Conservation (phyloP, 352 stramenopile species). For the Saprolegnia parasitica region DNA sequence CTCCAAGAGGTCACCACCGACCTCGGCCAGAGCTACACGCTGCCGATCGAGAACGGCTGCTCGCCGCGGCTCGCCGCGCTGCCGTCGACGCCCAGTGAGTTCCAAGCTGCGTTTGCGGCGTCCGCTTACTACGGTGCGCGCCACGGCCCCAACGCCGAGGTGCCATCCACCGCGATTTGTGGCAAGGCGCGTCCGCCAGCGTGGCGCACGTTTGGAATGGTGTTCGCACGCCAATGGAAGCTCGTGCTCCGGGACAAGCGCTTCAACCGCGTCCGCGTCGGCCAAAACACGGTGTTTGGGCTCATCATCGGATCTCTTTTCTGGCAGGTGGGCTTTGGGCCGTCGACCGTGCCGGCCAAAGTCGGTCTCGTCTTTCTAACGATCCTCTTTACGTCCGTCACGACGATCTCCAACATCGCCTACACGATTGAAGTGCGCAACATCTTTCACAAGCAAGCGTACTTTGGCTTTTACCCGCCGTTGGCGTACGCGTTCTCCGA, state of each 20-base stretch:
- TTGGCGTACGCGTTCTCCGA: slow-evolving; percentile 14
- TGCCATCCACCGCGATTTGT: neutral
- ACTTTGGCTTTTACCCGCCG: slow-evolving; percentile 21
- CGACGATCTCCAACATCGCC: slow-evolving; percentile 26
- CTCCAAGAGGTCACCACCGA: slow-evolving; percentile 49
- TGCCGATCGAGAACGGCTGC: neutral
- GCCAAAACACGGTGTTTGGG: slow-evolving; percentile 47
- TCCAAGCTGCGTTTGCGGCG: slow-evolving; percentile 6
- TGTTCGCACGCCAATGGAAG: slow-evolving; percentile 36
- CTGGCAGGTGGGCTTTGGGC: slow-evolving; percentile 27
- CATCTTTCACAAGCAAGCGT: slow-evolving; percentile 27
- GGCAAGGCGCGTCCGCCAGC: neutral
- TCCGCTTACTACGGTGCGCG: neutral
- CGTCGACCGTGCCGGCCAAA: slow-evolving; percentile 28
- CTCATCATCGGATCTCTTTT: slow-evolving; percentile 44
- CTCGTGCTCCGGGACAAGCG: slow-evolving; percentile 48
- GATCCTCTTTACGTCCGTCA: slow-evolving; percentile 27
- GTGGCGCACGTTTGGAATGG: neutral
- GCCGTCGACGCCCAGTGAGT: neutral
- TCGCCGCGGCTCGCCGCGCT: neutral
- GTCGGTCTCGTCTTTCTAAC: slow-evolving; percentile 26
- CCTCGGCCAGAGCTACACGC: slow-evolving; percentile 39
- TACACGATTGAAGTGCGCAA: slow-evolving; percentile 27
- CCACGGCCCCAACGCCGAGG: neutral
- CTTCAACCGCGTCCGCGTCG: slow-evolving; percentile 45